These are phyloP conservation scores for Xylaria cubensis DNA, from an alignment of 495 filamentous ascomycete species.

Conservation along the genomic window DNA sequence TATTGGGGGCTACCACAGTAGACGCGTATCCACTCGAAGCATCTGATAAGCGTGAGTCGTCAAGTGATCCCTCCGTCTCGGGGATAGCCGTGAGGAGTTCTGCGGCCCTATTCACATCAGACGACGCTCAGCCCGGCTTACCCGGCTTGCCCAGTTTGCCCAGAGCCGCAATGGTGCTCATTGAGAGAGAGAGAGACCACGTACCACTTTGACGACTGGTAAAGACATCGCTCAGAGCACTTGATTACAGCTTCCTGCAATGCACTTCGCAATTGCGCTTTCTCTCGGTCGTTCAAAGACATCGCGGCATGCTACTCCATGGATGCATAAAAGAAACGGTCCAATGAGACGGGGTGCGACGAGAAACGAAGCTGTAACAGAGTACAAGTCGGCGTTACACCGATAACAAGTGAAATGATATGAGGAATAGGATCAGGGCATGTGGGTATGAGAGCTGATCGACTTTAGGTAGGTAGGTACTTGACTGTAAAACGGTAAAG, in stretches of 20 bases:
- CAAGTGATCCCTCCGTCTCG: conserved; percentile 44
- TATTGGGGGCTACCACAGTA: conserved; percentile 57
- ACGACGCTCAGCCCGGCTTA: conserved; percentile 19
- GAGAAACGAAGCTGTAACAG: not conserved
- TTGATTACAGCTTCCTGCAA: conserved; percentile 85
- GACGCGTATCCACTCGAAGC: conserved; percentile 41
- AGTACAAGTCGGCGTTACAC: not conserved
- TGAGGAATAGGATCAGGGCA: not conserved
- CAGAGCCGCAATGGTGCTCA: not conserved
- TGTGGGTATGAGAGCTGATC: too few relatives aligned
- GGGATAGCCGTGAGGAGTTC: conserved; percentile 88
- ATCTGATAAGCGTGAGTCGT: conserved; percentile 47
- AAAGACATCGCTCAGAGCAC: conserved; percentile 93
- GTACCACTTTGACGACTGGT: conserved; percentile 97
- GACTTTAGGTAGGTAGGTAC: too few relatives aligned
- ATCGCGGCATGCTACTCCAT: conserved; percentile 32
- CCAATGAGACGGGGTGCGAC: not conserved
- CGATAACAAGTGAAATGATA: not conserved
- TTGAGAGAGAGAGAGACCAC: not conserved
- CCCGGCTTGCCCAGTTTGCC: not conserved
- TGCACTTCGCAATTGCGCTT: conserved; percentile 59
- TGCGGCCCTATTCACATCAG: conserved; percentile 71
- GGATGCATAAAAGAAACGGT: not conserved
- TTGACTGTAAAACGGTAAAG: too few relatives aligned
- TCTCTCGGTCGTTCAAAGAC: conserved; percentile 55